These are phyloP conservation scores for Tolypocladium nubicola DNA, from an alignment of 2,329 filamentous ascomycete genomes.

Conservation along the genomic window DNA sequence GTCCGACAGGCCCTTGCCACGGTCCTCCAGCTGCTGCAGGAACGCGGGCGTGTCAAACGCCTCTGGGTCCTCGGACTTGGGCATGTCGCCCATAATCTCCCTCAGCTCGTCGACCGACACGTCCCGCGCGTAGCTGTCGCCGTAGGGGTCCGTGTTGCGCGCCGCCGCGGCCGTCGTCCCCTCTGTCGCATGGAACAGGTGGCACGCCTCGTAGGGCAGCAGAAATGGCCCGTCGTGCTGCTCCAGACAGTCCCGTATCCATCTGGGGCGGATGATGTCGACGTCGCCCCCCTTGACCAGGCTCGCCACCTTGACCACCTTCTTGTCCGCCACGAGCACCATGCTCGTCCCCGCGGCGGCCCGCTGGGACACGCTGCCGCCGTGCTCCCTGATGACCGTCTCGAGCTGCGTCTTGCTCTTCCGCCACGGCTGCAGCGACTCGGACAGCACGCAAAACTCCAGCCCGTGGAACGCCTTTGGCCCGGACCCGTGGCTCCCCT, in stretches of 20 bases:
- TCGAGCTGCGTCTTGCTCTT: constrained; percentile 74
- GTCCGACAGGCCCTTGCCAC: constrained; percentile 40
- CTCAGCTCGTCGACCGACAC: constrained; percentile 52
- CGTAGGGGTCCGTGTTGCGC: constrained; percentile 61
- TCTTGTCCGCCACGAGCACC: constrained; percentile 71
- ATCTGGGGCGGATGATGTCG: constrained; percentile 68
- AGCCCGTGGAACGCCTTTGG: constrained; percentile 64
- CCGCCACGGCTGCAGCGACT: constrained; percentile 58
- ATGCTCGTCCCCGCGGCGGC: constrained; percentile 51
- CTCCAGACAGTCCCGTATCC: constrained; percentile 74
- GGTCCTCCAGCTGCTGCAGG: constrained; percentile 42
- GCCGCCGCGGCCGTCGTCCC: constrained; percentile 42
- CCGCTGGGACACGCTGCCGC: constrained; percentile 69
- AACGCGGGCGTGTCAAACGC: constrained; percentile 36
- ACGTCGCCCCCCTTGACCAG: constrained; percentile 61
- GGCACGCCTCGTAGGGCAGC: constrained; percentile 48
- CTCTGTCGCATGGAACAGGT: constrained; percentile 62
- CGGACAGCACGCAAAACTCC: constrained; percentile 76
- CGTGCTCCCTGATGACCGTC: constrained; percentile 69
- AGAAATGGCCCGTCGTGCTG: constrained; percentile 44
- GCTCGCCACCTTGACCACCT: constrained; percentile 70
- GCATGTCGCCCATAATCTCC: constrained; percentile 37
- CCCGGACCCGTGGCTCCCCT: constrained; percentile 22
- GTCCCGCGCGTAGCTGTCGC: constrained; percentile 75
- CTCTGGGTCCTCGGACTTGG: constrained; percentile 30